Evolutionary conservation across 1,284 basidiomycete species (phyloP).

Genomic region (Limonomyces culmigenus): DNA sequence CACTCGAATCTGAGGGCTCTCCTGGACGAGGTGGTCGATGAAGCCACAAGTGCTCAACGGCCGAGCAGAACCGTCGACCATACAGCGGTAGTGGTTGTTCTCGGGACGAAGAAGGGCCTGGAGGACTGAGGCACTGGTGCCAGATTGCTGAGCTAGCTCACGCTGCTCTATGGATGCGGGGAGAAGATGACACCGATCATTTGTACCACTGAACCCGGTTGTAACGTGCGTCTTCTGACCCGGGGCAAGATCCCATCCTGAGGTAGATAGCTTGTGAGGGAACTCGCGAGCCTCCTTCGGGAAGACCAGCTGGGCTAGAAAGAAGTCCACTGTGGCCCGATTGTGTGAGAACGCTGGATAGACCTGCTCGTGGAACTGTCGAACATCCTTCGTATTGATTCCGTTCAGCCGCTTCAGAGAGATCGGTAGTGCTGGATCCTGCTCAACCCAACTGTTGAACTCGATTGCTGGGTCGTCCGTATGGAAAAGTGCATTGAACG

Average conservation of each 20-base stretch:
- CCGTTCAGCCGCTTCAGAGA: constrained; percentile 17
- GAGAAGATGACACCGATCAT: constrained; percentile 30
- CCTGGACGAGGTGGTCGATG: constrained; percentile 15
- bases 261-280: constrained; percentile 25
- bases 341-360: constrained; percentile 21
- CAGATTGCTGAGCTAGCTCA: constrained; percentile 22
- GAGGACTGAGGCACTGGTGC: constrained; percentile 33
- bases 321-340: constrained; percentile 28
- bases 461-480: constrained; percentile 25
- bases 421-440: constrained; percentile 11
- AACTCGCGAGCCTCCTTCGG: constrained; percentile 33
- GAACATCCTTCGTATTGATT: constrained; percentile 23
- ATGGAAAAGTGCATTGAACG: constrained; percentile 23
- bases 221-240: constrained; percentile 15
- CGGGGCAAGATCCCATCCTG: constrained; percentile 35
- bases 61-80: constrained; percentile 10
- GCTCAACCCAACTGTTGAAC: constrained; percentile 24
- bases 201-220: constrained; percentile 42
- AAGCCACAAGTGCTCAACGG: constrained; percentile 15
- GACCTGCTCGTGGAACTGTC: constrained; percentile 16
- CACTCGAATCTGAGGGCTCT: constrained; percentile 22
- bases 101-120: constrained; percentile 24
- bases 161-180: constrained; percentile 26
- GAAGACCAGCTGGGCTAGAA: constrained; percentile 27
- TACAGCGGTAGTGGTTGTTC: constrained; percentile 19